These are phyloP conservation scores for Dissophora ornata DNA, from an alignment of 192 early-diverging fungal genomes.

Conservation along the genomic window DNA sequence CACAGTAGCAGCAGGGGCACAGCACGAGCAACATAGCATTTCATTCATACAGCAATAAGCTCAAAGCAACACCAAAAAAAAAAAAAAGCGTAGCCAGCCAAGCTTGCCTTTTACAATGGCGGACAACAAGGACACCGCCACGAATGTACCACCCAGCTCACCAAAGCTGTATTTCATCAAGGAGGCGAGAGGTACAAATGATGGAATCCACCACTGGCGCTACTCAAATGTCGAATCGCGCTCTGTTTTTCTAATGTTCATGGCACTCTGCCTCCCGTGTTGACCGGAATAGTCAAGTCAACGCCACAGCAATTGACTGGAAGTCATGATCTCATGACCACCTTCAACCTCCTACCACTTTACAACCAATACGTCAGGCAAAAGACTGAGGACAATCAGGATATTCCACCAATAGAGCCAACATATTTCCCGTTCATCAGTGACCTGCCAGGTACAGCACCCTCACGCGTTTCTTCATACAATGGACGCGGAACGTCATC, in stretches of 20 bases:
- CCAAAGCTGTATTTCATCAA: slow-evolving; percentile 49
- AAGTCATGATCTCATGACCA: slow-evolving; percentile 49
- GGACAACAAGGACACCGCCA: slow-evolving; percentile 24
- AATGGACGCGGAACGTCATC: not conserved
- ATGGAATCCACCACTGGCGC: not conserved
- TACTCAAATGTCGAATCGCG: too few relatives aligned
- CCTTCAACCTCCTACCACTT: slow-evolving; percentile 48
- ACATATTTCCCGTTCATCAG: slow-evolving; percentile 47
- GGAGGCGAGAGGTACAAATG: slow-evolving; percentile 42
- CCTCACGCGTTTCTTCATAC: too few relatives aligned
- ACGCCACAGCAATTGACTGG: slow-evolving; percentile 38
- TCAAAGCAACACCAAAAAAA: too few relatives aligned
- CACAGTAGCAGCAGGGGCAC: too few relatives aligned
- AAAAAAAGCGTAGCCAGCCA: too few relatives aligned
- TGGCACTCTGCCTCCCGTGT: too few relatives aligned
- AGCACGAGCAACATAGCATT: too few relatives aligned
- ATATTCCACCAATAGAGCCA: slow-evolving; percentile 42
- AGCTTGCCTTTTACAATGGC: slow-evolving; percentile 21
- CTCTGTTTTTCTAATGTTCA: not conserved
- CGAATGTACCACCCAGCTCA: slow-evolving; percentile 13
- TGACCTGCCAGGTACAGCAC: slow-evolving; percentile 35
- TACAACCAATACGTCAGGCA: slow-evolving; percentile 52
- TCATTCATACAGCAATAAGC: not conserved
- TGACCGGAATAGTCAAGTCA: slow-evolving; percentile 29
- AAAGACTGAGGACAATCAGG: slow-evolving; percentile 29